These are phyloP conservation scores for Ramalina peruviana DNA, from an alignment of 495 filamentous ascomycete species.

Conservation along the genomic window DNA sequence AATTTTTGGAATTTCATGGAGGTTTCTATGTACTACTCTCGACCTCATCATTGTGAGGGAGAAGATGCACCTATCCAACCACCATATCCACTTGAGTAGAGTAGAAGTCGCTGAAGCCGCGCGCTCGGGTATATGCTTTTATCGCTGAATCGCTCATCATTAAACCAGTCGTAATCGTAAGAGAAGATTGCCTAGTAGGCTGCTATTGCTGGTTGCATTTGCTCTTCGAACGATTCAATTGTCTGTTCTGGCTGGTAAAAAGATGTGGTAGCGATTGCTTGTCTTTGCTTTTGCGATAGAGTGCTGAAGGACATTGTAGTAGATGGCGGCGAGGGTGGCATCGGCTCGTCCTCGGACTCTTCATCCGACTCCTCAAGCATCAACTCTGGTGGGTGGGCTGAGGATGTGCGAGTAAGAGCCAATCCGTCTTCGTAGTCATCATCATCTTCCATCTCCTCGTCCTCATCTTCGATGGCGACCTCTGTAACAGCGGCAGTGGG, in stretches of 20 bases:
- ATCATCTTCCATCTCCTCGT: conserved; percentile 54
- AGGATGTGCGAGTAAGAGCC: conserved; percentile 58
- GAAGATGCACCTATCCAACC: not conserved
- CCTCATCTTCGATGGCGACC: conserved; percentile 47
- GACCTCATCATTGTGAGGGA: conserved; percentile 1
- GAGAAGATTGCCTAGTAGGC: conserved; percentile 24
- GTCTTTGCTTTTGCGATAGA: conserved; percentile 54
- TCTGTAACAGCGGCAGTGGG: conserved; percentile 16
- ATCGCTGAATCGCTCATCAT: conserved; percentile 29
- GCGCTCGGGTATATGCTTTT: conserved; percentile 22
- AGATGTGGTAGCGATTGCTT: conserved; percentile 38
- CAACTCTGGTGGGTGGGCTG: conserved; percentile 68
- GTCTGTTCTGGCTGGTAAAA: conserved; percentile 25
- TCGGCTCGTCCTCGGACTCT: conserved; percentile 60
- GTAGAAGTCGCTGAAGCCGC: not conserved
- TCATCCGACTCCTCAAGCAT: conserved; percentile 50
- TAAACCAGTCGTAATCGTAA: conserved; percentile 22
- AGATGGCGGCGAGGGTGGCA: conserved; percentile 74
- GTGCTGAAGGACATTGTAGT: conserved; percentile 44
- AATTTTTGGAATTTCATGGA: conserved; percentile 13
- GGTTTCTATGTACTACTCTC: not conserved
- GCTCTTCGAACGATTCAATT: conserved; percentile 38
- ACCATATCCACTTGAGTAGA: not conserved
- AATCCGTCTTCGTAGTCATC: conserved; percentile 48
- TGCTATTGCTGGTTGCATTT: conserved; percentile 31